Evolutionary conservation across 257 asterid genomes (phyloP).

Genomic region (Solanum boliviense): DNA sequence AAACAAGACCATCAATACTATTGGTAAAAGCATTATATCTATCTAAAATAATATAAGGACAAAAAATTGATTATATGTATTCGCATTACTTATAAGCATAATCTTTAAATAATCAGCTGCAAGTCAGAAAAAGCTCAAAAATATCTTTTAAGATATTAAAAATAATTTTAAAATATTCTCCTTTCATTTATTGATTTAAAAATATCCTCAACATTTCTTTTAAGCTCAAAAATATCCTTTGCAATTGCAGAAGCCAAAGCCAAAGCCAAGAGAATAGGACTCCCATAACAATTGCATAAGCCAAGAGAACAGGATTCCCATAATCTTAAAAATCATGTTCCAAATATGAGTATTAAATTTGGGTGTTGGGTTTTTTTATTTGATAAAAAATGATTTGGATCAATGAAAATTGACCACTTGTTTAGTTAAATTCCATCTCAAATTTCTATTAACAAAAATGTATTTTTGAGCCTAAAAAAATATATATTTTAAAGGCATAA

Average conservation of each 20-base stretch:
- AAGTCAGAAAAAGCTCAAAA: too few relatives aligned
- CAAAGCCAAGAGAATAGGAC: neutral
- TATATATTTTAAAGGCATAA: too few relatives aligned
- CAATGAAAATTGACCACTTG: too few relatives aligned
- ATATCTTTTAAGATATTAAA: neutral
- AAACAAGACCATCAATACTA: neutral
- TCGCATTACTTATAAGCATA: neutral
- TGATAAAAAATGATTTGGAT: neutral
- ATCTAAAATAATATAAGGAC: neutral
- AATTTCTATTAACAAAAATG: too few relatives aligned
- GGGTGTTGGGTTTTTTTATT: neutral
- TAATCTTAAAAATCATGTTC: neutral
- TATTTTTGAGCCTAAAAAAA: too few relatives aligned
- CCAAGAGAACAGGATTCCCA: neutral
- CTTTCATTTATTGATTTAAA: too few relatives aligned
- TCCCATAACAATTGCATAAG: neutral
- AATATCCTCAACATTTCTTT: neutral
- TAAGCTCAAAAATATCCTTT: too few relatives aligned
- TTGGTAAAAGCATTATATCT: neutral
- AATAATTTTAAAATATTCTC: too few relatives aligned
- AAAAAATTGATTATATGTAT: too few relatives aligned
- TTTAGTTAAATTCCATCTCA: too few relatives aligned
- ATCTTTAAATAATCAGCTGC: neutral
- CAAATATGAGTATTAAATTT: neutral
- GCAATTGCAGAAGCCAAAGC: neutral